These are phyloP conservation scores for Xerocomellus amylosporus DNA, from an alignment of 768 basidiomycete species.

Conservation along the genomic window DNA sequence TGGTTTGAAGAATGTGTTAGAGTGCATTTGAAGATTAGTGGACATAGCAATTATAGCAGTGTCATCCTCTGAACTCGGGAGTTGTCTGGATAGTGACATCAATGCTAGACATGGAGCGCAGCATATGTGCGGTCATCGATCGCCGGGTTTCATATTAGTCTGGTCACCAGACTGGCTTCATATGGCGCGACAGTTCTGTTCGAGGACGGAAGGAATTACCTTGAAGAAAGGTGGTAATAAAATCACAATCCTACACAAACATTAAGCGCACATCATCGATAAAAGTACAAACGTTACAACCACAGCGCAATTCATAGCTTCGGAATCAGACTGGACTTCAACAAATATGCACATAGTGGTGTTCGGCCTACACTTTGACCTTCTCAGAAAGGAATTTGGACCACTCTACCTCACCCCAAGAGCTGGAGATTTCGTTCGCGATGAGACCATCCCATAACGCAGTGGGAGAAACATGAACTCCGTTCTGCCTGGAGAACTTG, in stretches of 20 bases:
- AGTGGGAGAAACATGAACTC: slow-evolving; percentile 89
- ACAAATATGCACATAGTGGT: neutral
- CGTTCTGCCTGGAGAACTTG: slow-evolving; percentile 88
- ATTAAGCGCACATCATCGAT: neutral
- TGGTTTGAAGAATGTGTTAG: neutral
- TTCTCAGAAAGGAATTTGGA: slow-evolving; percentile 64
- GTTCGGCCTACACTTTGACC: slow-evolving; percentile 37
- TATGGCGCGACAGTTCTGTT: neutral
- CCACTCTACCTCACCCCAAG: slow-evolving; percentile 85
- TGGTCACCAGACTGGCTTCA: too few relatives aligned
- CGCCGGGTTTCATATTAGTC: neutral
- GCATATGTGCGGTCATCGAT: neutral
- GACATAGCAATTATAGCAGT: neutral
- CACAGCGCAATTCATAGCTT: neutral
- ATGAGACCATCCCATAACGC: slow-evolving; percentile 74
- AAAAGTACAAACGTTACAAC: neutral
- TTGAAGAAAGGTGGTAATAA: neutral
- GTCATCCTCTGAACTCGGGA: too few relatives aligned
- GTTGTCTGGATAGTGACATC: neutral
- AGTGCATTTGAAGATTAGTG: neutral
- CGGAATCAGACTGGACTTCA: neutral
- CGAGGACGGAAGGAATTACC: neutral
- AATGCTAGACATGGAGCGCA: neutral
- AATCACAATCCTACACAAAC: neutral
- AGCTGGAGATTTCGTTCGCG: slow-evolving; percentile 70